Evolutionary conservation across 805 yeast genomes (phyloP).

Genomic region (Ogataea angusta): DNA sequence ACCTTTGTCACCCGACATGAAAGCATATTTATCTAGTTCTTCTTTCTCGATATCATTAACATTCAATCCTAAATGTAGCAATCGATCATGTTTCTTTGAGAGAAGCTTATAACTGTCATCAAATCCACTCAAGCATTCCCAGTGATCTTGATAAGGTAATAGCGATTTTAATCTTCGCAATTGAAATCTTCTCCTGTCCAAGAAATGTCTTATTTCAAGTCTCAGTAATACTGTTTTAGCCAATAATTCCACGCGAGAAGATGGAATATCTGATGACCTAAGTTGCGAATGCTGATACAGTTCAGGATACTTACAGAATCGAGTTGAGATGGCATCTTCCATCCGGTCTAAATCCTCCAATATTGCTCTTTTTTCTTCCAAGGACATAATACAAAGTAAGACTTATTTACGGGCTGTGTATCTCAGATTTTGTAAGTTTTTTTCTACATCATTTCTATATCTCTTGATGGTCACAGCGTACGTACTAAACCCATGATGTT

Average conservation of each 20-base stretch:
- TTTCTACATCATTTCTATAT: not conserved
- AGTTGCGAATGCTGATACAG: too few species aligned
- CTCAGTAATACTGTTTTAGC: slow-evolving; percentile 58
- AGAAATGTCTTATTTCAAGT: slow-evolving; percentile 59
- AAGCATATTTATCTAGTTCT: slow-evolving; percentile 30
- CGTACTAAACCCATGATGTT: slow-evolving; percentile 11
- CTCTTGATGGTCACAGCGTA: slow-evolving; percentile 34
- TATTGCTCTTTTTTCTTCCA: slow-evolving; percentile 38
- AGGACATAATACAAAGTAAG: slow-evolving; percentile 11
- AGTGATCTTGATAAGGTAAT: too few species aligned
- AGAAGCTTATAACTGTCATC: slow-evolving; percentile 34
- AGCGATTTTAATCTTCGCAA: too few species aligned
- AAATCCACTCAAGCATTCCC: slow-evolving; percentile 34
- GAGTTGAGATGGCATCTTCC: slow-evolving; percentile 57
- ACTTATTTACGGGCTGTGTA: not conserved
- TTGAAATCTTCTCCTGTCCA: slow-evolving; percentile 14
- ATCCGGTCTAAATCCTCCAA: slow-evolving; percentile 70
- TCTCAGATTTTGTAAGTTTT: too few species aligned
- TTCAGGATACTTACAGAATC: too few species aligned
- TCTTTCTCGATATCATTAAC: slow-evolving; percentile 12
- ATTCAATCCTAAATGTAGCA: slow-evolving; percentile 26
- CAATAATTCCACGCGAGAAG: slow-evolving; percentile 25
- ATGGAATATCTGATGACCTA: too few species aligned
- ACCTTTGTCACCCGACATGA: slow-evolving; percentile 24
- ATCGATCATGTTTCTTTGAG: slow-evolving; percentile 29